Base-by-base conservation (phyloP, 768 basidiomycete species). In the Trametes sanguinea region DNA sequence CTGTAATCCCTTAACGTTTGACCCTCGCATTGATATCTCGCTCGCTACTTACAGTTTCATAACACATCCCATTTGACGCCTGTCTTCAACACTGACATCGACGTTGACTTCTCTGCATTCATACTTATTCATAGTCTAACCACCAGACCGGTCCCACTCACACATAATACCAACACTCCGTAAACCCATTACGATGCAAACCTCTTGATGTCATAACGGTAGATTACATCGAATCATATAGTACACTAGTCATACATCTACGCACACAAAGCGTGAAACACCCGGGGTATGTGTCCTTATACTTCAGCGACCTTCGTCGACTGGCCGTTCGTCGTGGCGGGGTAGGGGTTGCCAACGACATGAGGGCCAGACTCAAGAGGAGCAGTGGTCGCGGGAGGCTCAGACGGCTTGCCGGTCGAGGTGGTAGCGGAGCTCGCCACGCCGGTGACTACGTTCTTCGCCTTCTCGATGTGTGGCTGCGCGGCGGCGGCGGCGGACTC, bases 361-460 rank as follows among this genome's bases (percentile, higher is more conserved):
- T 77, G 71, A 1, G 71, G 57, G 1, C 76, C 78, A 43, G 74
- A 79, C 71, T 82, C 77, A 17, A 81, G 67, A 0, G 77, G 76
- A 9, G 78, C 76, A 27, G 71, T 78, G 2, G 74, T 76, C 1
- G 79, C 68, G 9, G 78, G 76, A 14, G 78, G 61, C 13, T 57
- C 52, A 6, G 47, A 51, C 13, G 72, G 68, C 57, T 64, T 61
- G 39, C 43, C 47, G 7, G 56, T 47, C 32, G n/a, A 29, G 39
- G 50, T 42, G 33, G 43, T 46, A 6, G 44, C 39, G 6, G 54
- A n/a, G n/a, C 43, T 40, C 0, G 57, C 50, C 1, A 61, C 33
- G 17, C 62, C 55, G 32, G 55, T 47, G 14, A 62, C 60, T 10
- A 51, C 57, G 37, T 42, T 51, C 54, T 57, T 61, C 10, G 62